A percentile compares a stretch with the other conserved stretches of the same genome.
These are phyloP conservation scores for Neopestalotiopsis rosae DNA, from an alignment of 2,329 filamentous ascomycete genomes.

Conservation along the genomic window DNA sequence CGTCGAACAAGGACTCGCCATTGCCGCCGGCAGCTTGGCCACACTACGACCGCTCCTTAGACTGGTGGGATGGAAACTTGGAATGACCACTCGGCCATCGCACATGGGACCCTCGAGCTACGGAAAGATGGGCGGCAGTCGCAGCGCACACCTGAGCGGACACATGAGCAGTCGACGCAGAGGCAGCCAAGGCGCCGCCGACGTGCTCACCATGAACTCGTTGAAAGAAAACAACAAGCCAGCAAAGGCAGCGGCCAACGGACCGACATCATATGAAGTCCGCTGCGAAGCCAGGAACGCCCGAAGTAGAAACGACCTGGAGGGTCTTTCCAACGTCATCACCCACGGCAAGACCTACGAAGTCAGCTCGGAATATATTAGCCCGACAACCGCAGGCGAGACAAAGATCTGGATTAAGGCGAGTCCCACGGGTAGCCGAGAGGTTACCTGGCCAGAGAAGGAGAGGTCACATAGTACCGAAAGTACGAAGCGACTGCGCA, in stretches of 20 bases:
- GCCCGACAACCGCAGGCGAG: neutral
- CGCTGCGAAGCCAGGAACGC: neutral
- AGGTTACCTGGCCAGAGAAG: neutral
- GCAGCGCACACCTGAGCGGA: neutral
- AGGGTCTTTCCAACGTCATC: neutral
- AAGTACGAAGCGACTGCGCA: neutral
- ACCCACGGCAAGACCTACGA: constrained; percentile 12
- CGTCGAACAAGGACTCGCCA: constrained; percentile 51
- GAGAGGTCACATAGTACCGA: neutral
- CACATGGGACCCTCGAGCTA: neutral
- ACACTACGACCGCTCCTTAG: constrained; percentile 50
- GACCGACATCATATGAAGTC: neutral
- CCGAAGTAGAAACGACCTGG: neutral
- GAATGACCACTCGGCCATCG: constrained; percentile 4
- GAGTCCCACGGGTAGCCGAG: neutral
- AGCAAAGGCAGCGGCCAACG: neutral
- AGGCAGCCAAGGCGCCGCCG: constrained; percentile 6
- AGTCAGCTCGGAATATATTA: constrained; percentile 11
- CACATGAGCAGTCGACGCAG: constrained; percentile 8
- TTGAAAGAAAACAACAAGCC: neutral
- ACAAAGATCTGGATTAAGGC: neutral
- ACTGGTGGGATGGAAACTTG: constrained; percentile 12
- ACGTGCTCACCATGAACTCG: constrained; percentile 9
- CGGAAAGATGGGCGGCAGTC: constrained; percentile 12
- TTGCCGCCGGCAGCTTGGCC: constrained; percentile 52